Evolutionary conservation across 495 filamentous ascomycete genomes (phyloP).

Genomic region (Cercophora newfieldiana): DNA sequence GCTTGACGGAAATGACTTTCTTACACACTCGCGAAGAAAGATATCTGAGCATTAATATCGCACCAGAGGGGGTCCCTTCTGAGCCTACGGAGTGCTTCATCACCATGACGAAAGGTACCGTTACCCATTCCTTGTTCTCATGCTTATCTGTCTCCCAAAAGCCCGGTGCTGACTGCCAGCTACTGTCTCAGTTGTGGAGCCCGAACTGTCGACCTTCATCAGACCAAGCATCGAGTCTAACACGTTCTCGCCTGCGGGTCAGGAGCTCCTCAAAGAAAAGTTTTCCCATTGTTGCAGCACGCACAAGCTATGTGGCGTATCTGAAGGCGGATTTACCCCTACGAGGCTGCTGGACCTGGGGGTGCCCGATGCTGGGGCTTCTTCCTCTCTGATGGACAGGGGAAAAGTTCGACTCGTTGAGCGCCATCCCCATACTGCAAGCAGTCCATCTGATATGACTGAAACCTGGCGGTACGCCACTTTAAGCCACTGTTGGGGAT

Average conservation of each 20-base stretch:
- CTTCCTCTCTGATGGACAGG: no score
- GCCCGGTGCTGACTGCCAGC: no score
- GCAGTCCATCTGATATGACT: no score
- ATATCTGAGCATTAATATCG: background rate
- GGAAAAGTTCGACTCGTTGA: background rate
- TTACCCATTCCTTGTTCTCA: background rate
- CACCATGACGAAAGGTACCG: background rate
- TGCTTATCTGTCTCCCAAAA: no score
- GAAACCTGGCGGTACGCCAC: background rate
- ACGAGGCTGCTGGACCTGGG: background rate
- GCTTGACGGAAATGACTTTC: background rate
- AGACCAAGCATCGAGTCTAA: background rate
- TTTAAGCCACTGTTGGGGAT: conserved; percentile 4
- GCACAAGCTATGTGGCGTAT: background rate
- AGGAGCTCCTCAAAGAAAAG: background rate
- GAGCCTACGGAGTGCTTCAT: background rate
- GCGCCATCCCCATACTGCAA: background rate
- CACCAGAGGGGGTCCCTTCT: background rate
- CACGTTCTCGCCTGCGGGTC: background rate
- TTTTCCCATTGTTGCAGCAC: background rate
- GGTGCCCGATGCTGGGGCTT: background rate
- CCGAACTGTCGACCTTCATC: background rate
- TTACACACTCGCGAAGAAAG: background rate
- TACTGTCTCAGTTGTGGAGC: background rate
- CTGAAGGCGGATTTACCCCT: background rate